Base-by-base conservation (phyloP, 768 basidiomycete species). In the Amanita fuliginea region DNA sequence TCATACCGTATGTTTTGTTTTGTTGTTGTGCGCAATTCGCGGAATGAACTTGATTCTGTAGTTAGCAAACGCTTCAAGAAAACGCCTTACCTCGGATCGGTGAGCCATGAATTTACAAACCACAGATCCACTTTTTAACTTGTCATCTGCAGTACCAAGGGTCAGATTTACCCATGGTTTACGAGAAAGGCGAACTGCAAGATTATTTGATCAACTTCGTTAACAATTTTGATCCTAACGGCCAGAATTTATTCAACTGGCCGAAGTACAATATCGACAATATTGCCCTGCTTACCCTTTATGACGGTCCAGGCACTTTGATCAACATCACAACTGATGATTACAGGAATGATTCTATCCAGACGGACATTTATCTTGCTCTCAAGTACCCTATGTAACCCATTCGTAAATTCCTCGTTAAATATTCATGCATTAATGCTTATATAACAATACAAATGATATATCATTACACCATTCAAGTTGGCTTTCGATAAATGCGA, bases 181-280 rank as follows among this genome's bases (percentile, higher is more conserved):
- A 64, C 46, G 46, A 40, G 0, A 57, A 51, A 0, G 55, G 55
- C 6, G 66, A 71, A 42, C 52, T 71, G 49, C 48, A 62, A 11
- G 64, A 67, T 52, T 65, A 64, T 43, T 51, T 71, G 16, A 60
- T 71, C 47, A 60, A 64, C 54, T 71, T 71, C 51, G 60, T 56
- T 9, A 58, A 54, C 42, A 60, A 53, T 8, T 61, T 66, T 40
- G 56, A 71, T 55, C 72, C 63, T 0, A 73, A 72, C 53, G 62
- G 51, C 21, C 13, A 49, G 55, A 3, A 57, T 55, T 36, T 32
- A 60, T 21, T 34, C 43, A 36, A 49, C 7, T 71, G 69, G 69
- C 70, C 69, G 0, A 56, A 58, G 35, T 71, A 68, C 30, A 56
- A 30, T 21, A 32, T 30, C 13, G 13, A 11, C 18, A 40, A 18